Evolutionary conservation across 768 basidiomycete genomes (phyloP), one percentile per base, ranked within the genome.

Genomic region (Boletus insuetus): DNA sequence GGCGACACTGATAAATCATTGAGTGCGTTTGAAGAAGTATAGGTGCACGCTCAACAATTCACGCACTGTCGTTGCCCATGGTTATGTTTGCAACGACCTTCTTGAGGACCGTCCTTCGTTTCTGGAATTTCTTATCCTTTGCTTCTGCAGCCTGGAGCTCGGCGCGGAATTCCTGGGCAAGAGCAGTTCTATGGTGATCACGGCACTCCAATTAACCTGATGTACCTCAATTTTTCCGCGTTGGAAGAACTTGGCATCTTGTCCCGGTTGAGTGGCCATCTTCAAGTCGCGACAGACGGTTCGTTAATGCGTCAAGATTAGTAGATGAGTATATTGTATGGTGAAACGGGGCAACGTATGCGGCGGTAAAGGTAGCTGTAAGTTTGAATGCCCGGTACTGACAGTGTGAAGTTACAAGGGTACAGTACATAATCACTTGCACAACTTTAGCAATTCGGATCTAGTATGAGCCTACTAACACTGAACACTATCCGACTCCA

Each of bases 71-170:
- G 68, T 94, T 97, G 42, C 97, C 97, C 95, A 99, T 98, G 4
- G 97, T 99, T 72, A 98, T 98, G 73, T 98, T 98, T 40, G 97
- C 97, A 13, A 98, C 94, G 56, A 98, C 89, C 78, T 95, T 96
- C 82, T 99, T 98, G 64, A 98, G 74, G 19, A 92, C 89, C 0
- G 85, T 94, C 82, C 94, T 98, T 64, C 94, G 83, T 74, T 95
- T 95, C 62, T 84, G 76, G 61, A 83, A 98, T 65, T 94, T 96
- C 81, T 98, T 99, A 80, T 99, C 97, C 75, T 97, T 97, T 59
- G 87, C 79, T 70, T 94, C 93, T 10, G 91, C 89, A 45, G 91
- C 89, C 70, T 91, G 89, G 42, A 97, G 82, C 70, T 98, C 94
- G 59, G 87, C 83, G 51, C 93, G 87, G 67, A 95, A 91, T 79